phyloP scores from a whole-genome alignment of 2,329 filamentous ascomycete species.

The Botrytis squamosa region DNA sequence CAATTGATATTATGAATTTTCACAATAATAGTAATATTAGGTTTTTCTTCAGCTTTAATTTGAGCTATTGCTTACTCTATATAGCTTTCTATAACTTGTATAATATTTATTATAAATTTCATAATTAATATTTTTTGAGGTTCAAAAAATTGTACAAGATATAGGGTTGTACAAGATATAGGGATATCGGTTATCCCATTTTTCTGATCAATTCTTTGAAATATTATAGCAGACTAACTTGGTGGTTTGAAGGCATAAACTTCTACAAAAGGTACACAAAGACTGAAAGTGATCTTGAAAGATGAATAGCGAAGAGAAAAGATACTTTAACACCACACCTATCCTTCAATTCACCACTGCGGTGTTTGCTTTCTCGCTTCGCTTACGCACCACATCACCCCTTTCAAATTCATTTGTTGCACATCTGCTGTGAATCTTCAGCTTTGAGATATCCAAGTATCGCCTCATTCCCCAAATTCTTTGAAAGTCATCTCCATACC shows the following conservation, averaged over 20 bases:
- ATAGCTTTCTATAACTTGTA: no score
- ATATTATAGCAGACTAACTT: no score
- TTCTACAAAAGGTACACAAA: not conserved
- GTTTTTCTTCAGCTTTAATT: no score
- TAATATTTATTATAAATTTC: no score
- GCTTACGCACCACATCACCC: not conserved
- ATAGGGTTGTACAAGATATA: no score
- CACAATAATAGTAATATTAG: no score
- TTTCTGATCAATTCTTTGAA: not conserved
- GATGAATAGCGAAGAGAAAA: not conserved
- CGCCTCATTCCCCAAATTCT: no score
- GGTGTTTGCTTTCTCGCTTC: not conserved
- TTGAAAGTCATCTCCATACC: not conserved
- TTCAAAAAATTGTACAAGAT: no score
- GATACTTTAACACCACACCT: no score
- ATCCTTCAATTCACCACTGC: not conserved
- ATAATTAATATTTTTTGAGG: no score
- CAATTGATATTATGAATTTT: no score
- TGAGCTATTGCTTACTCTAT: no score
- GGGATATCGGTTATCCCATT: not conserved
- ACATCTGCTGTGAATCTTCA: not conserved
- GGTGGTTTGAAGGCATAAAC: not conserved
- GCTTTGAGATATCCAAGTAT: not conserved
- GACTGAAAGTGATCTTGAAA: not conserved
- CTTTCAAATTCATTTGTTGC: not conserved